phyloP scores from a whole-genome alignment of 192 early-diverging fungal genomes.

The Coemansia sp. region DNA sequence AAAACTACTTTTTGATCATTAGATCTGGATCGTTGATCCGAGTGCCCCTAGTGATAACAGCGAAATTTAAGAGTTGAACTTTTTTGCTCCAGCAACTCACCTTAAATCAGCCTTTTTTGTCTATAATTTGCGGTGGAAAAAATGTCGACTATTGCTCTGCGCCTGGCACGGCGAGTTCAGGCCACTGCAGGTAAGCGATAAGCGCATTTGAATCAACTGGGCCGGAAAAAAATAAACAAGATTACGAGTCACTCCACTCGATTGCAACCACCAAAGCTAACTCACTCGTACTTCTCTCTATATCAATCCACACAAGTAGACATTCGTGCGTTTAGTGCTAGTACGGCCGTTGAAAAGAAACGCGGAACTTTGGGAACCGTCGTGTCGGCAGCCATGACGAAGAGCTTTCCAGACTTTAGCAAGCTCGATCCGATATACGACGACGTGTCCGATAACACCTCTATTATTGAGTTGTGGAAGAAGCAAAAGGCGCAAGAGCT shows the following conservation, averaged over 20 bases:
- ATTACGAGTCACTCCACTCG: neutral
- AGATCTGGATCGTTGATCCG: neutral
- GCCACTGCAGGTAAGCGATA: constrained; percentile 3
- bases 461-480: constrained; percentile 52
- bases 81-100: neutral
- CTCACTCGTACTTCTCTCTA: neutral
- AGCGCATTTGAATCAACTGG: constrained; percentile 2
- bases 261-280: neutral
- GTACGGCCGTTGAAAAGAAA: neutral
- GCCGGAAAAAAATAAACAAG: neutral
- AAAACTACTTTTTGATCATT: neutral
- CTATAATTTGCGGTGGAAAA: neutral
- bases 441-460: constrained; percentile 41
- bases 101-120: neutral
- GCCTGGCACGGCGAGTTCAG: constrained; percentile 5
- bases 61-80: neutral
- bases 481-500: constrained; percentile 44
- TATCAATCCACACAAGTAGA: constrained; percentile 7
- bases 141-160: constrained; percentile 9
- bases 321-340: constrained; percentile 7
- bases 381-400: constrained; percentile 1
- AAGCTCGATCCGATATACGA: constrained; percentile 49
- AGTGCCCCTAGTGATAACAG: neutral
- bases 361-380: neutral
- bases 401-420: constrained; percentile 30